phyloP scores from a whole-genome alignment of 2,329 filamentous ascomycete genomes.

The Hypoxylon sp. region DNA sequence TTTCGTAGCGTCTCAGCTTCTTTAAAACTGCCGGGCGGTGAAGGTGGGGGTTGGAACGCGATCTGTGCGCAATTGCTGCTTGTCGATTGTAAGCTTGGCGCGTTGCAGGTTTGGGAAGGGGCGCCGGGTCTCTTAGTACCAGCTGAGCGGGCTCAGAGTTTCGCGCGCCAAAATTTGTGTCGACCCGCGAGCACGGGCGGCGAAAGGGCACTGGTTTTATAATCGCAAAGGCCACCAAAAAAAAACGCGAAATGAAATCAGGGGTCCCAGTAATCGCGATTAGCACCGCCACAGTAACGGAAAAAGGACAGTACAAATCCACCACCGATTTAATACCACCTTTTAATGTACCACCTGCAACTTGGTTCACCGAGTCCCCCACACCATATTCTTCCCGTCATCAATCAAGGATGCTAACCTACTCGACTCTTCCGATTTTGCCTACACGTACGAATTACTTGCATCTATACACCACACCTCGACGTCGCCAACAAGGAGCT shows the following conservation, averaged over 20 bases:
- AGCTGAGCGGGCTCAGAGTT: slow-evolving; percentile 38
- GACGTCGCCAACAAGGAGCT: slow-evolving; percentile 1
- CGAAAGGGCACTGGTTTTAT: slow-evolving; percentile 51
- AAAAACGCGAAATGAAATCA: slow-evolving; percentile 44
- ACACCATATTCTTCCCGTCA: slow-evolving; percentile 13
- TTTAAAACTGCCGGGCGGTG: slow-evolving; percentile 50
- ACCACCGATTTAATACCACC: neutral
- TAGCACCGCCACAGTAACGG: slow-evolving; percentile 39
- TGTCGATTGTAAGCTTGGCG: neutral
- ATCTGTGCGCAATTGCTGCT: slow-evolving; percentile 19
- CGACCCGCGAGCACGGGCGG: slow-evolving; percentile 43
- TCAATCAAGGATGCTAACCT: slow-evolving; percentile 15
- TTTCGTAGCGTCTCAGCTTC: slow-evolving; percentile 19
- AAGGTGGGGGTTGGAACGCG: slow-evolving; percentile 46
- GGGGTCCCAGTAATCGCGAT: slow-evolving; percentile 44
- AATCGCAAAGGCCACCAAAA: slow-evolving; percentile 46
- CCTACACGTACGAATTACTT: slow-evolving; percentile 10
- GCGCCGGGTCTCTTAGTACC: slow-evolving; percentile 27
- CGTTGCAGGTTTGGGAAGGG: slow-evolving; percentile 18
- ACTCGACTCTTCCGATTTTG: slow-evolving; percentile 10
- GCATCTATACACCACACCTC: neutral
- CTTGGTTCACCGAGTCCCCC: slow-evolving; percentile 24
- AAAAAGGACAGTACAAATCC: slow-evolving; percentile 12
- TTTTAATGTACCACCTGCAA: slow-evolving; percentile 14
- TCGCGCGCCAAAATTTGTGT: slow-evolving; percentile 37